phyloP scores from a whole-genome alignment of 2,329 filamentous ascomycete species.

The Hypoxylon rubiginosum region DNA sequence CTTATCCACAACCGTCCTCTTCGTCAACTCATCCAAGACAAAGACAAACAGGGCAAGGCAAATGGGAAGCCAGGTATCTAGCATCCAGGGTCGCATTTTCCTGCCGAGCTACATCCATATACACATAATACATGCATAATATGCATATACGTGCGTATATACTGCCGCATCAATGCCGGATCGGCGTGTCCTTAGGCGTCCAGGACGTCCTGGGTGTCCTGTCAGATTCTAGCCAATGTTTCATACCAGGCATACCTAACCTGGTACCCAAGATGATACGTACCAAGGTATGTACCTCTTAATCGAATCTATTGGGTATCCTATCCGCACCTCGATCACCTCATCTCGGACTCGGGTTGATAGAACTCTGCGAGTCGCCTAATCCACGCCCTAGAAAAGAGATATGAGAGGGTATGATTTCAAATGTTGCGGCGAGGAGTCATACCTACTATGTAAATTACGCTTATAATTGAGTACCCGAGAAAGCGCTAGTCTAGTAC shows the following conservation, averaged over 20 bases:
- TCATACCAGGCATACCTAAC: too few relatives aligned
- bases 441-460: slow-evolving; percentile 3
- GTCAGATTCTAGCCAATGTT: slow-evolving; percentile 14
- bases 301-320: slow-evolving; percentile 13
- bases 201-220: too few relatives aligned
- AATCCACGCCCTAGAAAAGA: slow-evolving; percentile 5
- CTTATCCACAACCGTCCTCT: slow-evolving; percentile 15
- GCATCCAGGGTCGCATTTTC: not conserved
- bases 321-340: slow-evolving; percentile 17
- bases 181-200: too few relatives aligned
- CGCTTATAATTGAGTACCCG: not conserved
- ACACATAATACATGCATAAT: slow-evolving; percentile 5
- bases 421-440: not conserved
- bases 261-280: slow-evolving; percentile 13
- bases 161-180: slow-evolving; percentile 14
- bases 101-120: not conserved
- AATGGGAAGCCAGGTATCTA: slow-evolving; percentile 4
- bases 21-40: slow-evolving; percentile 31
- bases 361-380: slow-evolving; percentile 20
- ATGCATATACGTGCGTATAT: slow-evolving; percentile 11
- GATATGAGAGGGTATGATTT: slow-evolving; percentile 15
- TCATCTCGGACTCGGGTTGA: slow-evolving; percentile 30
- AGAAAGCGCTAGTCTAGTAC: not conserved
- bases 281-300: too few relatives aligned
- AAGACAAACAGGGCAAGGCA: not conserved